Evolutionary conservation across 805 yeast species (phyloP).

Genomic region (Saccharomycopsis javanensis): DNA sequence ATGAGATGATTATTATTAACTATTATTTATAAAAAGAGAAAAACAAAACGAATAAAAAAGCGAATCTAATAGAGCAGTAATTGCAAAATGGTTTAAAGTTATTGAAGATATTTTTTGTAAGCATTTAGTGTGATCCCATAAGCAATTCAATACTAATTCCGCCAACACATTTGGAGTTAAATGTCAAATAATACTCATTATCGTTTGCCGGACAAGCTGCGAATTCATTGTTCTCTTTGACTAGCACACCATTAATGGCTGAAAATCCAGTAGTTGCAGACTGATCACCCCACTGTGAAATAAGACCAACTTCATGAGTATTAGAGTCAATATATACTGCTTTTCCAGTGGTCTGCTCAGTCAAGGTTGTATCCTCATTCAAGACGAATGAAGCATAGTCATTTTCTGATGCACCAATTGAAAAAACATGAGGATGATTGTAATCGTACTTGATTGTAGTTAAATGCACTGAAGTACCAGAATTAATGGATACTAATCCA

Average conservation of each 20-base stretch:
- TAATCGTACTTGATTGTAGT: neutral
- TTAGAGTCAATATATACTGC: neutral
- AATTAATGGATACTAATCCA: neutral
- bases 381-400: neutral
- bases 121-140: neutral
- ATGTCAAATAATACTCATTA: neutral
- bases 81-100: neutral
- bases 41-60: no score
- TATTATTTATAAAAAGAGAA: no score
- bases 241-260: neutral
- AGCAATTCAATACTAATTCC: neutral
- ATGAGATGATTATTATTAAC: no score
- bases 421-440: neutral
- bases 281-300: neutral
- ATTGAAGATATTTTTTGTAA: no score
- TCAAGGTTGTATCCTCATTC: neutral
- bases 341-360: neutral
- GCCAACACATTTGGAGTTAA: neutral
- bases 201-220: neutral
- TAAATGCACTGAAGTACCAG: neutral
- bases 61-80: no score
- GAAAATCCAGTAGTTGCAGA: neutral
- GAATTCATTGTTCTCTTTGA: neutral
- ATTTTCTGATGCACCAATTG: neutral
- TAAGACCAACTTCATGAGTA: neutral